These are phyloP conservation scores for Aspergillus niger DNA, from an alignment of 2,329 filamentous ascomycete genomes.

Conservation along the genomic window DNA sequence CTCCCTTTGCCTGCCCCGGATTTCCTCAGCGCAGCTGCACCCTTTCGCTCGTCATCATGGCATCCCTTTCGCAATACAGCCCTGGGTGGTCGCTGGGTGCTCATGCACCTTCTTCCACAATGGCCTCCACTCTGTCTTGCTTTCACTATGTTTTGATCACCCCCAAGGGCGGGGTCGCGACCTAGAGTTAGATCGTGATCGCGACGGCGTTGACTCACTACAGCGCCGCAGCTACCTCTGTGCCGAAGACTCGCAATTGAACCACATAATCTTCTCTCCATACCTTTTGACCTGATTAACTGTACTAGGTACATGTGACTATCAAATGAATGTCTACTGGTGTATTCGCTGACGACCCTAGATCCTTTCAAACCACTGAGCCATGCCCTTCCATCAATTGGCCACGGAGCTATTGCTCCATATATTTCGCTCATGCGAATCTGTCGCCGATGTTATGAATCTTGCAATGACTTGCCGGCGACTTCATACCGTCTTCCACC, in stretches of 20 bases:
- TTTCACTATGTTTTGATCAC: conserved; percentile 19
- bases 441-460: conserved; percentile 56
- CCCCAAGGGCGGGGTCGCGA: conserved; percentile 39
- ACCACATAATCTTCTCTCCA: not conserved
- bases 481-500: conserved; percentile 55
- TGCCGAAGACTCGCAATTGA: not conserved
- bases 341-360: not conserved
- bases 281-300: not conserved
- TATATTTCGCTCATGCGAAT: conserved; percentile 56
- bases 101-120: conserved; percentile 2
- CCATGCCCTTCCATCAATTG: conserved; percentile 58
- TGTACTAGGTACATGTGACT: not conserved
- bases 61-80: conserved; percentile 20
- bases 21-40: conserved; percentile 5
- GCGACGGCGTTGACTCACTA: conserved; percentile 23
- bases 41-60: conserved; percentile 26
- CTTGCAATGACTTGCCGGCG: conserved; percentile 58
- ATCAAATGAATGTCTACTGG: not conserved
- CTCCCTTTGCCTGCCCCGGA: conserved; percentile 2
- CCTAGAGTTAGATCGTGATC: conserved; percentile 24
- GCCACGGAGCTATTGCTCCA: conserved; percentile 62
- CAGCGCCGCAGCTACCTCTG: conserved; percentile 15
- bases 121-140: conserved; percentile 7
- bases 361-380: conserved; percentile 7
- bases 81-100: conserved; percentile 19